These are phyloP conservation scores for Aspergillus thermomutatus DNA, from an alignment of 2,329 filamentous ascomycete genomes.

Conservation along the genomic window DNA sequence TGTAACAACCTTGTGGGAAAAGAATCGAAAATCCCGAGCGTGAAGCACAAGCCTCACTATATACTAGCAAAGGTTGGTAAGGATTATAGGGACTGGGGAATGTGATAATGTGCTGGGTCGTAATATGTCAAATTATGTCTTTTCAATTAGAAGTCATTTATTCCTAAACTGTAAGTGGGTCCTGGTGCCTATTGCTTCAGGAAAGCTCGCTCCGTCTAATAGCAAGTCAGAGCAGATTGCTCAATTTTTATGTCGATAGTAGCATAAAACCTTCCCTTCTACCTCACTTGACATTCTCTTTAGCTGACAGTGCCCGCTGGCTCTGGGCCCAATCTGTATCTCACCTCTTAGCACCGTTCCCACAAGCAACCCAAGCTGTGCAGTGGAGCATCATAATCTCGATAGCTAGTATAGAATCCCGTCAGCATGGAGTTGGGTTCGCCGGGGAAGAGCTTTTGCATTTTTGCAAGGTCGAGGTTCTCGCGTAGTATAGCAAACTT, in stretches of 20 bases:
- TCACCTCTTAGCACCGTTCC: neutral
- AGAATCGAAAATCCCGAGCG: too few relatives aligned
- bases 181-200: too few relatives aligned
- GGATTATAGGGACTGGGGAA: too few relatives aligned
- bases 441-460: neutral
- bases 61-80: too few relatives aligned
- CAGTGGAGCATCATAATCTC: neutral
- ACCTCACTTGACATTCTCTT: too few relatives aligned
- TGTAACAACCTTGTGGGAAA: too few relatives aligned
- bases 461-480: neutral
- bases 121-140: too few relatives aligned
- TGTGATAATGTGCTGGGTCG: neutral
- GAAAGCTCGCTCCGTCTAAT: neutral
- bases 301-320: too few relatives aligned
- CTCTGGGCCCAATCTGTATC: too few relatives aligned
- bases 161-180: too few relatives aligned
- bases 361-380: neutral
- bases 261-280: neutral
- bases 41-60: too few relatives aligned
- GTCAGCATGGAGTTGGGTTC: neutral
- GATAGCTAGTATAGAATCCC: neutral
- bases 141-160: too few relatives aligned
- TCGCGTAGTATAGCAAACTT: neutral
- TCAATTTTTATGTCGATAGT: neutral
- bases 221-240: neutral